phyloP scores from a whole-genome alignment of 2,329 filamentous ascomycete genomes.

The Sclerotinia borealis region DNA sequence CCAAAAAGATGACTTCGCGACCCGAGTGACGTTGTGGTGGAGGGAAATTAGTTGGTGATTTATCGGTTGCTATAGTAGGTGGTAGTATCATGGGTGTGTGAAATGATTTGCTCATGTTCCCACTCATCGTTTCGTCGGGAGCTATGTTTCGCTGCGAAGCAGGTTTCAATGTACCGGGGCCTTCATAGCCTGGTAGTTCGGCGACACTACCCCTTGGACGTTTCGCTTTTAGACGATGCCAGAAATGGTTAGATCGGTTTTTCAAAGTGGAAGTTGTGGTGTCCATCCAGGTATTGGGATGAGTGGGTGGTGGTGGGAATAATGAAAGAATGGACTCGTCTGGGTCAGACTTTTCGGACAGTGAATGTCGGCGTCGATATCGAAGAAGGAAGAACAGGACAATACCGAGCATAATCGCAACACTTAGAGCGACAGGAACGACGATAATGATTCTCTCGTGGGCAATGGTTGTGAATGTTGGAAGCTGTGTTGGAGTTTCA shows the following conservation, averaged over 20 bases:
- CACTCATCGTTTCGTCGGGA: not conserved
- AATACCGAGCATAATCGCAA: not conserved
- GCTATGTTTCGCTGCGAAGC: not conserved
- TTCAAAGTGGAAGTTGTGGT: not conserved
- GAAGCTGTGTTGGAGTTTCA: not conserved
- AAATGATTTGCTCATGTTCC: not conserved
- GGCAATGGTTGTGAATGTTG: not conserved
- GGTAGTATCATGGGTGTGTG: not conserved
- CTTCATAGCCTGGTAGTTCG: slow-evolving; percentile 7
- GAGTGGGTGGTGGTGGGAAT: slow-evolving; percentile 9
- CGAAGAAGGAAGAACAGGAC: not conserved
- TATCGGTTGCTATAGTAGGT: not conserved
- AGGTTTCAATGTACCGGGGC: not conserved
- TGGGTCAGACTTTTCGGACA: not conserved
- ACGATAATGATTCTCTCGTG: not conserved
- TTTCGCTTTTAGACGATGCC: not conserved
- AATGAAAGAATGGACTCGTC: slow-evolving; percentile 7
- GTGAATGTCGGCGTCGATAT: not conserved
- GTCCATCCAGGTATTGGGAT: slow-evolving; percentile 8
- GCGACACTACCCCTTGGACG: not conserved
- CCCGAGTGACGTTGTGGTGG: not conserved
- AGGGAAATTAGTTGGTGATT: not conserved
- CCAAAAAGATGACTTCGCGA: not conserved
- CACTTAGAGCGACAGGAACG: not conserved
- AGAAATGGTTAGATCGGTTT: not conserved